Base-by-base conservation (phyloP, 1,284 basidiomycete genomes). In the Austroboletus niveus region DNA sequence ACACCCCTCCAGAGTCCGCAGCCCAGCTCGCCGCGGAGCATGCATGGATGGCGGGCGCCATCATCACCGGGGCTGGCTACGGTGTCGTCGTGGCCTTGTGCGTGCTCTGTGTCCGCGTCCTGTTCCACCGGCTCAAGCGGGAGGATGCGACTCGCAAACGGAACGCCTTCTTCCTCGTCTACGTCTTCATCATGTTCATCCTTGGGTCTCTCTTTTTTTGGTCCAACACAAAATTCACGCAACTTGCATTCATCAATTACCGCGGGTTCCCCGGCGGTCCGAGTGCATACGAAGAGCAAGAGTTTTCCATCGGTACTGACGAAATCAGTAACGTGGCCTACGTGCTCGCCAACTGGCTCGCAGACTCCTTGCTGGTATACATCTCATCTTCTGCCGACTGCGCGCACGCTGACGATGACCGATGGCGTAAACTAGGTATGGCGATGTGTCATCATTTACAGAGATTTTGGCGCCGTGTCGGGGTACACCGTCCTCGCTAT, bases 201-300 rank as follows among this genome's bases (percentile, higher is more conserved):
- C 49, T 67, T 14, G 67, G 65, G 7, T 59, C 69, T n/a, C 47
- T 73, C 39, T 60, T 63, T 42, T 42, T 73, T 2, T 55, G 34
- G 20, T 66, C 64, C 48, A 67, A 57, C 45, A 59, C 62, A 1
- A 27, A 59, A 31, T 65, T 72, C 51, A 66, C 63, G 0, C 64
- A 72, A 40, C 31, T 65, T 38, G 60, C 63, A 24, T 72, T 67
- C 45, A 68, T 72, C 39, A 61, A 71, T 31, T 32, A 71, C 41
- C 60, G 71, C 7, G 62, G 60, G 15, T 72, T 51, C 40, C 60
- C 71, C 2, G 69, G 72, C 10, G 68, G 63, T 38, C 64, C 57
- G 38, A 51, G 56, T 27, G 47, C 38, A 5, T 69, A 53, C 11
- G 68, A 59, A 22, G 7, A 58, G 15, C 57, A 53, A 12, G 61